A percentile compares a stretch with the other conserved stretches of the same genome.
Conservation (phyloP, 768 basidiomycete genomes). For the Leucocoprinus birnbaumii region DNA sequence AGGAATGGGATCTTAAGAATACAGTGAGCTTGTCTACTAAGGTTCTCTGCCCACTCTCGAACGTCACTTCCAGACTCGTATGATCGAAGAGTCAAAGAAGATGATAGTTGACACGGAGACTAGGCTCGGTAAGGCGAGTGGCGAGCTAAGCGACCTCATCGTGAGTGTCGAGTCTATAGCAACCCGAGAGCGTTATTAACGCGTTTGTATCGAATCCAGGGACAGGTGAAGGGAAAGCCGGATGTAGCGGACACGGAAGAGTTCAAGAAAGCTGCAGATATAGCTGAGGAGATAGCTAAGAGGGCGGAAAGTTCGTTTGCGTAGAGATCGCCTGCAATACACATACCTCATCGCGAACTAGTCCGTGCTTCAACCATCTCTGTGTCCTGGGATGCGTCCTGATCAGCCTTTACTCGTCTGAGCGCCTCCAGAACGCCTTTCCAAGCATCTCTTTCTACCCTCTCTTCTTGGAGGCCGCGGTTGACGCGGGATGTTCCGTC, state of each 20-base stretch:
- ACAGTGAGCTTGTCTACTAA: constrained; percentile 35
- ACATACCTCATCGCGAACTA: background rate
- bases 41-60: constrained; percentile 8
- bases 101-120: constrained; percentile 71
- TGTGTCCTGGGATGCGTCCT: constrained; percentile 20
- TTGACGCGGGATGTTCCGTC: constrained; percentile 33
- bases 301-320: background rate
- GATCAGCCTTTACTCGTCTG: constrained; percentile 51
- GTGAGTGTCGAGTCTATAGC: constrained; percentile 42
- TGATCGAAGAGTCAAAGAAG: constrained; percentile 76
- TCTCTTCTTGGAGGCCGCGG: constrained; percentile 75
- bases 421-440: constrained; percentile 69
- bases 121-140: constrained; percentile 59
- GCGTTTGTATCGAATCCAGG: constrained; percentile 15
- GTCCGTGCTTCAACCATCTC: constrained; percentile 11
- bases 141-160: constrained; percentile 62
- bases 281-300: constrained; percentile 24
- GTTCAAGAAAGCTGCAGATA: constrained; percentile 49
- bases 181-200: background rate
- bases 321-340: background rate
- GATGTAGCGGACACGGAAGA: constrained; percentile 39
- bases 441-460: constrained; percentile 78
- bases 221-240: constrained; percentile 38
- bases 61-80: constrained; percentile 40
- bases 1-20: constrained; percentile 79